Evolutionary conservation across 2,329 filamentous ascomycete genomes (phyloP), one percentile per base, ranked within the genome.

Genomic region (Magnaporthiopsis poae): DNA sequence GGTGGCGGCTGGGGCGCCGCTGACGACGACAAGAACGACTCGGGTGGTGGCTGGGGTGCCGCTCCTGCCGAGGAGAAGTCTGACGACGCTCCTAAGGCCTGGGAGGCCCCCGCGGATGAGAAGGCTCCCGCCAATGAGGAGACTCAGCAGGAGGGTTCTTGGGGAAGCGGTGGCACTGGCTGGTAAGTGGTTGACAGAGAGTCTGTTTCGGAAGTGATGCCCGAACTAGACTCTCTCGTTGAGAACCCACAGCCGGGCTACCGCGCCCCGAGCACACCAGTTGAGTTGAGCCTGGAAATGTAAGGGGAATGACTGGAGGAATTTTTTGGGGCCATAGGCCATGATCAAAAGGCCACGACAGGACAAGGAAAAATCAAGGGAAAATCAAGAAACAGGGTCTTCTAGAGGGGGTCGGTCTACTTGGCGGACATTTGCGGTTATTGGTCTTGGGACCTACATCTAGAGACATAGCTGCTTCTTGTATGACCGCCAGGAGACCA

Each of bases 1-100:
- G 72, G 67, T 64, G 72, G 75, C 25, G 76, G 77, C 27, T 74
- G 21, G 68, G 68, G 67, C 35, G 65, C 27, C 29, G 31, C 25
- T 25, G 63, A 60, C 9, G 62, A 35, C n/a, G 27, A 65, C 52
- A 60, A 60, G 2, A 29, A 18, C 35, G 52, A 64, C 39, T 21
- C 35, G 36, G 46, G 62, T 18, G 62, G 25, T 5, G 60, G 13
- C 25, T 61, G 60, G 60, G 25, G 12, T 3, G 60, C 60, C 25
- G 60, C 60, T 46, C 13, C 13, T 5, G 60, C 60, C 13, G 25
- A 21, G 25, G 60, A 33, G 60, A 61, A 62, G 27, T 31, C 29
- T 15, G 25, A 29, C 27, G 60, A 31, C 13, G 13, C 27, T 15
- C 60, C 29, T 12, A 31, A 61, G 60, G 11, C 25, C 25, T 25